These are phyloP conservation scores for Penicillium soppii DNA, from an alignment of 495 filamentous ascomycete genomes.

Conservation along the genomic window DNA sequence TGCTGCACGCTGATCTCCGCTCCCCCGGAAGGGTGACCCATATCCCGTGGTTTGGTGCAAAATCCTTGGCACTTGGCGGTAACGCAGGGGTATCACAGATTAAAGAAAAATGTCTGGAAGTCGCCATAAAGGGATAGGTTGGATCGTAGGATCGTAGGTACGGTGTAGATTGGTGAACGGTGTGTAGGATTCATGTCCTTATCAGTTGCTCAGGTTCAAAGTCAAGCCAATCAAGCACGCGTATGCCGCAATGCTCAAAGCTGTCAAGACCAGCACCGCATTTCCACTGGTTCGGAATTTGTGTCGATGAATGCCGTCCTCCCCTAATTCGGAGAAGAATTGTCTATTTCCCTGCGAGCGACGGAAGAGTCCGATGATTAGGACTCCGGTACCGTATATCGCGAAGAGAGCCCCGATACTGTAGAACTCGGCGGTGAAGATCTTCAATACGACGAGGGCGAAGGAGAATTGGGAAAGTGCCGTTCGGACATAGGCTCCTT, in stretches of 20 bases:
- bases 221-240: slow-evolving; percentile 75
- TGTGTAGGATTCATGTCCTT: slow-evolving; percentile 5
- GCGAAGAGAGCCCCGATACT: slow-evolving; percentile 89
- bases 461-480: slow-evolving; percentile 94
- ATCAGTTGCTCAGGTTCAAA: slow-evolving; percentile 48
- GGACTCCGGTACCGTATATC: slow-evolving; percentile 80
- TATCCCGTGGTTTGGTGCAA: slow-evolving; percentile 14
- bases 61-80: slow-evolving; percentile 41
- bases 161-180: slow-evolving; percentile 1
- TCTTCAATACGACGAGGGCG: slow-evolving; percentile 88
- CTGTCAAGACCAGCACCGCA: slow-evolving; percentile 74
- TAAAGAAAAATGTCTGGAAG: not conserved
- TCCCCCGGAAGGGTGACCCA: slow-evolving; percentile 5
- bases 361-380: slow-evolving; percentile 76
- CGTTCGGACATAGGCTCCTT: slow-evolving; percentile 94
- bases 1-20: slow-evolving; percentile 16
- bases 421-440: slow-evolving; percentile 96
- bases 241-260: slow-evolving; percentile 81
- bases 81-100: slow-evolving; percentile 30
- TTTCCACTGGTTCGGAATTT: slow-evolving; percentile 87
- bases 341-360: slow-evolving; percentile 88
- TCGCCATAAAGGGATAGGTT: not conserved
- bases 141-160: slow-evolving; percentile 4
- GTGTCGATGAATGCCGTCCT: slow-evolving; percentile 65
- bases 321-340: slow-evolving; percentile 79